phyloP scores from a whole-genome alignment of 2,329 filamentous ascomycete genomes.

The Fonsecaea pedrosoi region DNA sequence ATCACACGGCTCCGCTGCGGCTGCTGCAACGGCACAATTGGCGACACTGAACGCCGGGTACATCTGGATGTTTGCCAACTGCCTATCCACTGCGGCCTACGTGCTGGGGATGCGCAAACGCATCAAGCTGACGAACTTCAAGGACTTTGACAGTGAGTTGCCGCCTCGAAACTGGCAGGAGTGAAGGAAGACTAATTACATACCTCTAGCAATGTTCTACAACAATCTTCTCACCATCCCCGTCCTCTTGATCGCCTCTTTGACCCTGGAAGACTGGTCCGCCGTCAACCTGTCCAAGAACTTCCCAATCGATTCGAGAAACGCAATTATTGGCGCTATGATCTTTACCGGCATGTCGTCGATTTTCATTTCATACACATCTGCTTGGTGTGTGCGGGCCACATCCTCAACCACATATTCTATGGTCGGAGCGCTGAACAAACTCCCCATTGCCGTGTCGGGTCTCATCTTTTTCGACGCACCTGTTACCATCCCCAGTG shows the following conservation, averaged over 20 bases:
- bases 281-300: slow-evolving; percentile 80
- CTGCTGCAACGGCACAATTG: slow-evolving; percentile 74
- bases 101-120: slow-evolving; percentile 95
- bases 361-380: slow-evolving; percentile 99
- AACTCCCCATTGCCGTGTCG: slow-evolving; percentile 91
- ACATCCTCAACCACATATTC: slow-evolving; percentile 98
- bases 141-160: slow-evolving; percentile 95
- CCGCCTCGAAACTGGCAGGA: background rate
- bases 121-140: slow-evolving; percentile 99
- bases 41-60: slow-evolving; percentile 94
- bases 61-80: slow-evolving; percentile 97
- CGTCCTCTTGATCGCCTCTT: slow-evolving; percentile 79
- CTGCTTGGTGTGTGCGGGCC: slow-evolving; percentile 97
- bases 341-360: slow-evolving; percentile 90
- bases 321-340: slow-evolving; percentile 83
- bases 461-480: slow-evolving; percentile 95
- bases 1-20: slow-evolving; percentile 60
- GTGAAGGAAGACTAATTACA: slow-evolving; percentile 43
- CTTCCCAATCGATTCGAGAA: slow-evolving; percentile 83
- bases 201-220: slow-evolving; percentile 88
- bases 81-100: slow-evolving; percentile 90
- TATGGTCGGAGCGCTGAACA: slow-evolving; percentile 98
- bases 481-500: slow-evolving; percentile 88
- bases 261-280: slow-evolving; percentile 92
- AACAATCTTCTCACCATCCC: slow-evolving; percentile 98